phyloP scores from a whole-genome alignment of 371 early-diverging fungal species.

The Coemansia sp. region DNA sequence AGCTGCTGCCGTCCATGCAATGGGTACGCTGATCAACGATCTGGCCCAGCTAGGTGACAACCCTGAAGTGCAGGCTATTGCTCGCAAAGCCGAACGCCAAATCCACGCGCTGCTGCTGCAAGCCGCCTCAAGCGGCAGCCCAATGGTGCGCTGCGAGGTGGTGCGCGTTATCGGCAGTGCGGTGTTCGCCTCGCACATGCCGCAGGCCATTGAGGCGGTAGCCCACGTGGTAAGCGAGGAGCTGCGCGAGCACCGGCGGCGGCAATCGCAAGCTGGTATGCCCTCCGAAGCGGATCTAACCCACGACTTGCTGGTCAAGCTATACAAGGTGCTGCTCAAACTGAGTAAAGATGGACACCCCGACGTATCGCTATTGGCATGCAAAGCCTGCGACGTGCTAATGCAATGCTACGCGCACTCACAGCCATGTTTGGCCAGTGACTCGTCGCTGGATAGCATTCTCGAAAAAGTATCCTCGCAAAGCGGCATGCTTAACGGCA shows the following conservation, averaged over 20 bases:
- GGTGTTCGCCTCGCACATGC: conserved; percentile 45
- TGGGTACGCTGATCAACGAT: conserved; percentile 32
- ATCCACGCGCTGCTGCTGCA: conserved; percentile 34
- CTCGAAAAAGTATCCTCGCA: not conserved
- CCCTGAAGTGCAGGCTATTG: conserved; percentile 19
- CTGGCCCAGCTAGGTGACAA: conserved; percentile 36
- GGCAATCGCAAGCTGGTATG: not conserved
- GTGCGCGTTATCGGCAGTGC: conserved; percentile 42
- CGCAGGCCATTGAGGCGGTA: conserved; percentile 42
- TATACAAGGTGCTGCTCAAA: conserved; percentile 44
- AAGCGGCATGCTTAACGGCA: no score
- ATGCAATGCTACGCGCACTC: conserved; percentile 51
- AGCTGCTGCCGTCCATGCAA: conserved; percentile 42
- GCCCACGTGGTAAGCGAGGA: conserved; percentile 41
- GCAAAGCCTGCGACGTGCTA: conserved; percentile 40
- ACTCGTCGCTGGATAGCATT: conserved; percentile 13
- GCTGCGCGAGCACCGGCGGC: conserved; percentile 25
- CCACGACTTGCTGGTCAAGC: conserved; percentile 30
- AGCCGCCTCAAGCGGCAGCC: conserved; percentile 48
- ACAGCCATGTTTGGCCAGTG: conserved; percentile 20
- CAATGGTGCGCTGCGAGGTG: conserved; percentile 52
- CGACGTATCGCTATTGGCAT: conserved; percentile 42
- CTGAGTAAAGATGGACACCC: conserved; percentile 46
- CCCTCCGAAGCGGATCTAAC: conserved; percentile 2
- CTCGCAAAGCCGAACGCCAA: conserved; percentile 35